Base-by-base conservation (phyloP, 164 flowering plant species). In the Saururus chinensis region DNA sequence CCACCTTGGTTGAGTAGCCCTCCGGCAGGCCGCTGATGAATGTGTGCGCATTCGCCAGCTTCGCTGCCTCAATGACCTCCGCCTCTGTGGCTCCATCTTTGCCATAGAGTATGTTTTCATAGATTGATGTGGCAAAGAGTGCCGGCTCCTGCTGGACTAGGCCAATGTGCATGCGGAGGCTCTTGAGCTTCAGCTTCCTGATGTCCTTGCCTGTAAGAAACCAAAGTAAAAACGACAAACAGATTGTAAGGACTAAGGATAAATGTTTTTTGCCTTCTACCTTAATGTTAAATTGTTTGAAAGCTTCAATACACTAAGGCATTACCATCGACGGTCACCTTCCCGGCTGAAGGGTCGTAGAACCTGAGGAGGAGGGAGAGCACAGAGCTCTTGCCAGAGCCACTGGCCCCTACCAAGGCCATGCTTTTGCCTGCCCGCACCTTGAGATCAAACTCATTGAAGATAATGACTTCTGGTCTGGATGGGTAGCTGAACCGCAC, bases 81-180 rank as follows among this genome's bases (percentile, higher is more conserved):
- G 77, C 61, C 62, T 95, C 96, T 0, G 89, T 66, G 16, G 97
- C 89, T 9, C 89, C 95, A n/a, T 89, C 95, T 73, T 80, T 89
- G 11, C 99, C 99, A 48, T 95, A 95, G 9, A 87, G 64, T 24
- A 95, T 91, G 82, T 95, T 95, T 59, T 91, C 97, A 17, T 83
- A 87, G 62, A 95, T 91, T 1, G 99, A 70, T 48, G 96, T 86
- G 13, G 95, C 97, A 30, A 95, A 95, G 3, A 95, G 82, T 57
- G 97, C 93, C 4, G 97, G 99, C 65, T 95, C 99, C 75, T 95
- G 99, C 63, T 90, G 99, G 54, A 95, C 99, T 1, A 95, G 74
- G 7, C 95, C 99, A 42, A 95, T 91, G 81, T 84, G 92, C 53
- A 70, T 81, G 26, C 99, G 66, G 0, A 91, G 80, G 24, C 89